Base-by-base conservation (phyloP, 2,329 filamentous ascomycete genomes). In the Clarireedia hainanense region DNA sequence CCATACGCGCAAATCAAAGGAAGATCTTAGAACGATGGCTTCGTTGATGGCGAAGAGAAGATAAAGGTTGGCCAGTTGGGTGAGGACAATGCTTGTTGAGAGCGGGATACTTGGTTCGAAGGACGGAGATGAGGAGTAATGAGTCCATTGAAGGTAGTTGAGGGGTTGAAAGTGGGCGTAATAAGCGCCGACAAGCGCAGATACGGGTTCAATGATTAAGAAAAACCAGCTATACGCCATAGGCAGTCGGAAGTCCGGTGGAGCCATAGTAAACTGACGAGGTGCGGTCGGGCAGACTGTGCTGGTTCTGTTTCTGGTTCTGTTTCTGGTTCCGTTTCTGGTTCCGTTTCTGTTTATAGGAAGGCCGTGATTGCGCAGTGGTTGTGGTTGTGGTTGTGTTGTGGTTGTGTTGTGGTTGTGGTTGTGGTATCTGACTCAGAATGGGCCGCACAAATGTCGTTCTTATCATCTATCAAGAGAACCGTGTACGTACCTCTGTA, bases 21-120 rank as follows among this genome's bases (percentile, higher is more conserved):
- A 89, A 15, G 80, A 76, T 43, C 89, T 83, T 61, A 92, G 76
- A 12, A 92, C 84, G 24, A 90, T 72, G 2, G 86, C 86, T 72
- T 94, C 88, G 72, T 87, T 89, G 65, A 92, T 71, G 55, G 86
- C 82, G 70, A 91, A 89, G 57, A 88, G 79, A 40, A 91, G 70
- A 72, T 91, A 92, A 60, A 91, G 75, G 70, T 90, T 91, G 45
- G 85, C 86, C 34, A 92, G 79, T 72, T 92, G 88, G 17, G 83
- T 82, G 64, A 91, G 75, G 42, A 83, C 82, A 57, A 91, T 81
- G 9, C 80, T 79, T 1, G 85, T 86, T 42, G 77, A 78, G 37
- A 79, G 72, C 1, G 86, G 81, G 6, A 85, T 69, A 14, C 52
- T 52, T 30, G 20, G 12, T 12, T 53, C 27, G 40, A 55, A 42